These are phyloP conservation scores for Forsythia viridissima DNA, from an alignment of 257 asterid species.

Conservation along the genomic window DNA sequence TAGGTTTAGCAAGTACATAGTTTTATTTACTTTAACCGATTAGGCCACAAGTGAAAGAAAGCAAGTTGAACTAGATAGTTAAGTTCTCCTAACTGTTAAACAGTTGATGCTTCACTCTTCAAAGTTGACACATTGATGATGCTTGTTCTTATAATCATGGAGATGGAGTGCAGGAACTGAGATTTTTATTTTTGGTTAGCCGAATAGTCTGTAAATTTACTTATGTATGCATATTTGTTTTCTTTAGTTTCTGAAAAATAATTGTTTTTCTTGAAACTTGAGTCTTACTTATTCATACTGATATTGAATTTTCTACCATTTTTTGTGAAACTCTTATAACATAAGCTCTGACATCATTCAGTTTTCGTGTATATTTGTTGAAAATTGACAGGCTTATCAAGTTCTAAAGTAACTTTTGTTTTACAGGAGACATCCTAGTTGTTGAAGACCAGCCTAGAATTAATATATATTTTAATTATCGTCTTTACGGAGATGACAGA, in stretches of 20 bases:
- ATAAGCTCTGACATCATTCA: background rate
- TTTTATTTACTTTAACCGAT: background rate
- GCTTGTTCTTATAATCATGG: background rate
- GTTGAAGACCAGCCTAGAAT: background rate
- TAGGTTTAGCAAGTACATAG: background rate
- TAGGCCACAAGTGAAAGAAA: background rate
- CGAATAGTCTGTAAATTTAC: background rate
- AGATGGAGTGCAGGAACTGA: background rate
- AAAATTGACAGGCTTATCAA: background rate
- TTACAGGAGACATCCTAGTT: background rate
- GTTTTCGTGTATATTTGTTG: background rate
- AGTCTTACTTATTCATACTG: background rate
- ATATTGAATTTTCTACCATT: too few species aligned
- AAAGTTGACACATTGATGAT: too few species aligned
- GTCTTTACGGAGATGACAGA: constrained; percentile 55
- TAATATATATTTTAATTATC: background rate
- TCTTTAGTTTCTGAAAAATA: background rate
- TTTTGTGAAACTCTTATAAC: background rate
- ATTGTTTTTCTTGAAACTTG: background rate
- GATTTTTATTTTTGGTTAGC: constrained; percentile 5
- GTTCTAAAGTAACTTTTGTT: background rate
- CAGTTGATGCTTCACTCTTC: background rate
- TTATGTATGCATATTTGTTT: background rate
- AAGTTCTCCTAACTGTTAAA: background rate
- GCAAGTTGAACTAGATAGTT: background rate